A percentile compares a stretch with the other conserved stretches of the same genome.
phyloP scores from a whole-genome alignment of 768 basidiomycete species.

The Suillus weaverae region DNA sequence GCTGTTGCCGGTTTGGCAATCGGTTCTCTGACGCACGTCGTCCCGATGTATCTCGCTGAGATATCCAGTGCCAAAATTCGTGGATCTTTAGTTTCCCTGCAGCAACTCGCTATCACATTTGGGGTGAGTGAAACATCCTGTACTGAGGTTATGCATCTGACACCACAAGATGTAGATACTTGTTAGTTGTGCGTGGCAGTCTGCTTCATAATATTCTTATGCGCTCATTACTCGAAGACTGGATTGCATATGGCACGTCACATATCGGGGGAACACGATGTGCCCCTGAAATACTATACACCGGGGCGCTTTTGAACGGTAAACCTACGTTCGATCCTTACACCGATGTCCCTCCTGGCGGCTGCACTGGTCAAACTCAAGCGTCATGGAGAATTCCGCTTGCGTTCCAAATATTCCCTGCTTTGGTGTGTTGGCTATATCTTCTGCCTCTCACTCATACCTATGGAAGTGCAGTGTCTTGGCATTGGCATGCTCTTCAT shows the following conservation, averaged over 20 bases:
- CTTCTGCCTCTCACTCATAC: background rate
- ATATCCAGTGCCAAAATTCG: conserved; percentile 40
- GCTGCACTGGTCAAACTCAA: conserved; percentile 31
- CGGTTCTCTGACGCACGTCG: conserved; percentile 23
- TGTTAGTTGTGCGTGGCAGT: conserved; percentile 28
- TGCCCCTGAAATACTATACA: conserved; percentile 29
- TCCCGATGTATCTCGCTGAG: conserved; percentile 39
- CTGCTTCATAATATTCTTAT: too few relatives aligned
- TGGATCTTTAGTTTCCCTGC: conserved; percentile 37
- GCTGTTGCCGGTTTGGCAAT: conserved; percentile 23
- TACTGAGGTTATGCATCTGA: conserved; percentile 3
- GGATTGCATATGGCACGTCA: conserved; percentile 34
- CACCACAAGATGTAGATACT: conserved; percentile 22
- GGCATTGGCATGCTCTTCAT: conserved; percentile 35
- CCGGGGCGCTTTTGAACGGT: conserved; percentile 33
- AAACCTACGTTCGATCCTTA: conserved; percentile 32
- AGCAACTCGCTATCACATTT: conserved; percentile 36
- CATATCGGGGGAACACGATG: conserved; percentile 35
- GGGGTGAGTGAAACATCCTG: conserved; percentile 27
- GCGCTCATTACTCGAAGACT: conserved; percentile 21
- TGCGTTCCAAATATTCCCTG: conserved; percentile 39
- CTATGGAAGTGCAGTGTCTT: conserved; percentile 22
- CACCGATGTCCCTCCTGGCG: conserved; percentile 29
- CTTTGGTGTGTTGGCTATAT: conserved; percentile 29
- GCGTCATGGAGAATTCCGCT: conserved; percentile 38